These are phyloP conservation scores for Dactylonectria macrodidyma DNA, from an alignment of 2,329 filamentous ascomycete species.

Conservation along the genomic window DNA sequence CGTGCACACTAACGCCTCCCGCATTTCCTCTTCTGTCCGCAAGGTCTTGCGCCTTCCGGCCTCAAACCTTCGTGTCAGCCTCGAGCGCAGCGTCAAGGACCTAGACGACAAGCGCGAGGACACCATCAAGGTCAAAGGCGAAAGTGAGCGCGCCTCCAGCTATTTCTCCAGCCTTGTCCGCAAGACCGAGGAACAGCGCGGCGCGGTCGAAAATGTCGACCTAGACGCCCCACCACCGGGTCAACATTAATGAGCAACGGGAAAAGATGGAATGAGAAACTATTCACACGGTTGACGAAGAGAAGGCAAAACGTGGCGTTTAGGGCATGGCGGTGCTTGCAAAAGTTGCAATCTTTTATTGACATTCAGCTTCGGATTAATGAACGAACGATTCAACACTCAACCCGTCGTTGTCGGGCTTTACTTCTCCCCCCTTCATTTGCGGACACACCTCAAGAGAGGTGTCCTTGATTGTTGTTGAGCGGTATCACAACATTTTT, in stretches of 20 bases:
- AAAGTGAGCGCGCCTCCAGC: slow-evolving; percentile 89
- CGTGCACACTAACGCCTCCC: slow-evolving; percentile 87
- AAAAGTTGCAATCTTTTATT: slow-evolving; percentile 16
- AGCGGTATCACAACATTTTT: slow-evolving; percentile 14
- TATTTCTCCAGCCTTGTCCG: slow-evolving; percentile 91
- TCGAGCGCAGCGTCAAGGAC: slow-evolving; percentile 89
- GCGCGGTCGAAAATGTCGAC: slow-evolving; percentile 66
- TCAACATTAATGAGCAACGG: slow-evolving; percentile 41
- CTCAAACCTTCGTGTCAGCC: slow-evolving; percentile 85
- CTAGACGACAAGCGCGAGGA: slow-evolving; percentile 85
- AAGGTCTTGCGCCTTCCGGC: slow-evolving; percentile 91
- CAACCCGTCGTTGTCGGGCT: slow-evolving; percentile 16
- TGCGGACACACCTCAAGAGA: slow-evolving; percentile 18
- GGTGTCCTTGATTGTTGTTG: slow-evolving; percentile 18
- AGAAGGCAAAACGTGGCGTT: slow-evolving; percentile 34
- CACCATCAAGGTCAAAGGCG: slow-evolving; percentile 83
- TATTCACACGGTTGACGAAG: slow-evolving; percentile 18
- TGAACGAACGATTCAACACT: slow-evolving; percentile 27
- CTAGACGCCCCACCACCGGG: slow-evolving; percentile 67
- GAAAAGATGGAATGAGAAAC: slow-evolving; percentile 22
- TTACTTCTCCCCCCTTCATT: slow-evolving; percentile 29
- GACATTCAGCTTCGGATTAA: slow-evolving; percentile 17
- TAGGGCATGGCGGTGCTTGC: slow-evolving; percentile 18
- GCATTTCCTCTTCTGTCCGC: slow-evolving; percentile 88
- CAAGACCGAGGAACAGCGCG: slow-evolving; percentile 69